Conservation (phyloP, 176 grass and related monocot species). For the Pharus latifolius region DNA sequence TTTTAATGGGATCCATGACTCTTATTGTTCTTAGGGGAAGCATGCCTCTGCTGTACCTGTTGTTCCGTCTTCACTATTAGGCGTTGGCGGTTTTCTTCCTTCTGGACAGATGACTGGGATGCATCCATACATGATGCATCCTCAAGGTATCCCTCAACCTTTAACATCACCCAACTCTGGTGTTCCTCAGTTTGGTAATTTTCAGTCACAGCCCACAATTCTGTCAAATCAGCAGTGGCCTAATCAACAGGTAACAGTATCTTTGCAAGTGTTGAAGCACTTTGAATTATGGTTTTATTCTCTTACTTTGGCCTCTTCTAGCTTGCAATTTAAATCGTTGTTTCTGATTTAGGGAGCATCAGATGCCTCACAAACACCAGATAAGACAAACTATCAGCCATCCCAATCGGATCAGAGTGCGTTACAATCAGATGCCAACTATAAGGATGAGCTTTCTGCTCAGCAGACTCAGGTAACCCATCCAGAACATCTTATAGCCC, state of each 20-base stretch:
- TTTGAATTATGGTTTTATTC: background rate
- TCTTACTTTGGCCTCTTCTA: background rate
- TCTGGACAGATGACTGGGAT: conserved; percentile 46
- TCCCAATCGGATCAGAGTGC: conserved; percentile 44
- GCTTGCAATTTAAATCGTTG: conserved; percentile 2
- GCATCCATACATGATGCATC: conserved; percentile 72
- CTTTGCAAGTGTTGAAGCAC: background rate
- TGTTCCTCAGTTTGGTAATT: conserved; percentile 53
- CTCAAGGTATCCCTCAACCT: conserved; percentile 52
- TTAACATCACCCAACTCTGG: conserved; percentile 43
- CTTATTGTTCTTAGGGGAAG: conserved; percentile 35
- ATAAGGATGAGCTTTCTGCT: conserved; percentile 21
- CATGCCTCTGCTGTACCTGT: conserved; percentile 25
- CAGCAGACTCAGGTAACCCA: conserved; percentile 38
- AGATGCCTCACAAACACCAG: conserved; percentile 36
- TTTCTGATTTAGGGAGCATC: conserved; percentile 37
- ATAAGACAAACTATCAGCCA: conserved; percentile 46
- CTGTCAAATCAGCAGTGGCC: conserved; percentile 36
- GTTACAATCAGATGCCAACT: conserved; percentile 24
- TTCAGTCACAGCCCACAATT: conserved; percentile 28
- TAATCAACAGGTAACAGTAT: conserved; percentile 34
- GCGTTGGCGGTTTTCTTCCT: conserved; percentile 41
- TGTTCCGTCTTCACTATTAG: conserved; percentile 50
- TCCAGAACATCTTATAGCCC: conserved; percentile 30
- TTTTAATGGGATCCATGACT: background rate